Conservation (phyloP, 2,329 filamentous ascomycete genomes). For the Trichoderma harzianum region DNA sequence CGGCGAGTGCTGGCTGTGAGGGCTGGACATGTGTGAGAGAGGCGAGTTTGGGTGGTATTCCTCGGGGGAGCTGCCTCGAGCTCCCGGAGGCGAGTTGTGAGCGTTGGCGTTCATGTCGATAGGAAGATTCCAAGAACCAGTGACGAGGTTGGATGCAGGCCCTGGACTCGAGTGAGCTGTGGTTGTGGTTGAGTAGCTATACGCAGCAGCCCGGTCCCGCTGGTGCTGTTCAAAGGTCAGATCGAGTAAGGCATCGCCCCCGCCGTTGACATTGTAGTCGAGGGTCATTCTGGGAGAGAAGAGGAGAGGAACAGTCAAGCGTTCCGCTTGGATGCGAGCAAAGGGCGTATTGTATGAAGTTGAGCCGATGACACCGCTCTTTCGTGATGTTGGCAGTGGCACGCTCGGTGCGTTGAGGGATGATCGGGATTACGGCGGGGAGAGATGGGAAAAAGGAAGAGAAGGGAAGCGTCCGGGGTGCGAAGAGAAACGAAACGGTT, state of each 20-base stretch:
- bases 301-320: slow-evolving; percentile 27
- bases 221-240: slow-evolving; percentile 58
- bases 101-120: slow-evolving; percentile 49
- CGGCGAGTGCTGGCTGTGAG: slow-evolving; percentile 47
- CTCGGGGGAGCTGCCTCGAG: slow-evolving; percentile 50
- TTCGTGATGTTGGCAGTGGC: slow-evolving; percentile 33
- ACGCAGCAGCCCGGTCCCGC: slow-evolving; percentile 49
- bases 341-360: slow-evolving; percentile 36
- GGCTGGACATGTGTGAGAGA: slow-evolving; percentile 50
- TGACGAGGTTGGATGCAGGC: slow-evolving; percentile 34
- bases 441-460: slow-evolving; percentile 24
- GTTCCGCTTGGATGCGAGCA: slow-evolving; percentile 30
- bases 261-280: slow-evolving; percentile 56
- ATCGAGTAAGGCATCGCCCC: slow-evolving; percentile 59
- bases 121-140: slow-evolving; percentile 48
- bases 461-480: slow-evolving; percentile 10
- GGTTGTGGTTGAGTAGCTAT: slow-evolving; percentile 26
- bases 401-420: slow-evolving; percentile 13
- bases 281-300: slow-evolving; percentile 48
- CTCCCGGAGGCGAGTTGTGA: slow-evolving; percentile 36
- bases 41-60: slow-evolving; percentile 48
- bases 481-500: slow-evolving; percentile 17
- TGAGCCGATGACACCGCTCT: slow-evolving; percentile 44
- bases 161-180: slow-evolving; percentile 32
- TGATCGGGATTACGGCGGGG: slow-evolving; percentile 17